Conservation (phyloP, 208 protist genomes). For the Leishmania braziliensis region DNA sequence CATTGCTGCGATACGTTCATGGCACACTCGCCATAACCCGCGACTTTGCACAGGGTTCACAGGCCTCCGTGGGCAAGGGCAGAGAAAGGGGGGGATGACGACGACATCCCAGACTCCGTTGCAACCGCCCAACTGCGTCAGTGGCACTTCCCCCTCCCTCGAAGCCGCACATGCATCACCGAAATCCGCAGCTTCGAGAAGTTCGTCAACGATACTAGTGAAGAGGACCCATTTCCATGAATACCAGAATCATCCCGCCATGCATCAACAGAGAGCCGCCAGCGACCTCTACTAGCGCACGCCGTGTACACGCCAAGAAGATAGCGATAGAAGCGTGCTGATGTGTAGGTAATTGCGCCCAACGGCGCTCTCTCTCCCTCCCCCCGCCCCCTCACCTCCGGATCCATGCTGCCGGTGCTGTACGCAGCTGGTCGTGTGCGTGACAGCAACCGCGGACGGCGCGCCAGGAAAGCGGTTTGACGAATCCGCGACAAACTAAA, state of each 20-base stretch:
- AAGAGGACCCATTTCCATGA: neutral
- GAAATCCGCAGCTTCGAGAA: neutral
- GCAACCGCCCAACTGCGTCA: neutral
- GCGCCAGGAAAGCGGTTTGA: neutral
- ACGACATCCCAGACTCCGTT: neutral
- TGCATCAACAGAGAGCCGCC: neutral
- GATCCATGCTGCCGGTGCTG: neutral
- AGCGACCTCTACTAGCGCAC: neutral
- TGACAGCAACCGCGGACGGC: neutral
- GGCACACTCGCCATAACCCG: slow-evolving; percentile 54
- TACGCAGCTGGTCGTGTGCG: neutral
- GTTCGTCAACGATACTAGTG: neutral
- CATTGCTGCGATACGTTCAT: slow-evolving; percentile 34
- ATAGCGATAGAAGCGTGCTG: neutral
- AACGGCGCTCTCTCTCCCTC: neutral
- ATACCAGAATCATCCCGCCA: neutral
- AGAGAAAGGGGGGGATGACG: neutral
- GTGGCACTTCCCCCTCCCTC: neutral
- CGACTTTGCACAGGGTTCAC: slow-evolving; percentile 22
- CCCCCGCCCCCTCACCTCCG: neutral
- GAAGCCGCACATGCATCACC: neutral
- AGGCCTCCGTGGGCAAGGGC: neutral
- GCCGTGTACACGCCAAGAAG: neutral
- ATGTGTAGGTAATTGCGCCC: neutral
- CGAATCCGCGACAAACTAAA: neutral